phyloP scores from a whole-genome alignment of 805 yeast genomes.

The Yamadazyma insecticola region DNA sequence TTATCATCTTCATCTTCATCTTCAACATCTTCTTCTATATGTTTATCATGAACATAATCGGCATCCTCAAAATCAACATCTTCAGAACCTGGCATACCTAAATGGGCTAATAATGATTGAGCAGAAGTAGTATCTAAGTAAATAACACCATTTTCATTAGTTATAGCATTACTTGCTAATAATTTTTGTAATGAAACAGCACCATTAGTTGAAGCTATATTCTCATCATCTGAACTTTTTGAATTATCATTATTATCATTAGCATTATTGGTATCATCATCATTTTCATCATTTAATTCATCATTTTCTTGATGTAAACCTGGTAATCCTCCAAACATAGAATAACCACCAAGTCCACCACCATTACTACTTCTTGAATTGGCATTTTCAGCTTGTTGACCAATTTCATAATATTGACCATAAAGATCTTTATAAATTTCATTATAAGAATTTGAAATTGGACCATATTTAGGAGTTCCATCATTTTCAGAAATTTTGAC shows the following conservation, averaged over 20 bases:
- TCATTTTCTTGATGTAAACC: constrained; percentile 15
- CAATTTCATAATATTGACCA: constrained; percentile 49
- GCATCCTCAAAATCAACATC: constrained; percentile 24
- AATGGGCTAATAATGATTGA: constrained; percentile 56
- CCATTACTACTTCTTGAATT: constrained; percentile 13
- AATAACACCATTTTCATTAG: constrained; percentile 60
- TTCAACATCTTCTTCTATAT: constrained; percentile 27
- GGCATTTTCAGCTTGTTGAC: constrained; percentile 27
- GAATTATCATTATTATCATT: constrained; percentile 22
- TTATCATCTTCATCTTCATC: constrained; percentile 24
- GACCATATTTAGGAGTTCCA: constrained; percentile 21
- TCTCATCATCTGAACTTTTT: constrained; percentile 13
- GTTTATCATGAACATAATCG: constrained; percentile 16
- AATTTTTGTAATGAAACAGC: constrained; percentile 42
- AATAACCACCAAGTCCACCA: constrained; percentile 14
- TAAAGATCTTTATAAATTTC: constrained; percentile 42
- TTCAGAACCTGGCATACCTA: constrained; percentile 33
- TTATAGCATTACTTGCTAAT: constrained; percentile 44
- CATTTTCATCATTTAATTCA: constrained; percentile 32
- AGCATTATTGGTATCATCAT: constrained; percentile 18
- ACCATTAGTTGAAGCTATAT: constrained; percentile 24
- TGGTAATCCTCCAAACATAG: constrained; percentile 21
- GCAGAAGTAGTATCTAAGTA: constrained; percentile 61
- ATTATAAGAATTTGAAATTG: constrained; percentile 48
- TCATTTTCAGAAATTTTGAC: constrained; percentile 25